Evolutionary conservation across 163 green algal genomes (phyloP).

Genomic region (Scenedesmus sp.): DNA sequence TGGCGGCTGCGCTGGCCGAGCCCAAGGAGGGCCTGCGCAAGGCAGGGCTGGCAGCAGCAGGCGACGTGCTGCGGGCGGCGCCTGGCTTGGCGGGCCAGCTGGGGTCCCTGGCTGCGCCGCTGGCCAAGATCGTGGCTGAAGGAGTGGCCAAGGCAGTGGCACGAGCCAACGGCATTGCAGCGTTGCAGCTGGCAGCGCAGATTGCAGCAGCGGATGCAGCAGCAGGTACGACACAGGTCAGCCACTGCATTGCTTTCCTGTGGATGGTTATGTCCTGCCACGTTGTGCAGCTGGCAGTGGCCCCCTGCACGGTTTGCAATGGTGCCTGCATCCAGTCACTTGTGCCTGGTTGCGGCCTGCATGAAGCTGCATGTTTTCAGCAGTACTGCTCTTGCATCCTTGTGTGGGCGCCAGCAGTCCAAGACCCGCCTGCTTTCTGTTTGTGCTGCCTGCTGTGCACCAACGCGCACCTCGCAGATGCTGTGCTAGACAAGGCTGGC

Average conservation of each 20-base stretch:
- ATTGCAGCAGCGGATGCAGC: conserved; percentile 55
- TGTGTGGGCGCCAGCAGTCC: not conserved
- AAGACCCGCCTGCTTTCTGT: not conserved
- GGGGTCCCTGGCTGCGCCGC: conserved; percentile 36
- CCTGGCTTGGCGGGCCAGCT: conserved; percentile 4
- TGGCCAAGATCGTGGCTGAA: conserved; percentile 73
- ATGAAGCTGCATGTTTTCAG: not conserved
- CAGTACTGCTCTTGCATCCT: not conserved
- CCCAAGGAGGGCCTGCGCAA: conserved; percentile 69
- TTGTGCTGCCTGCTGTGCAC: not conserved
- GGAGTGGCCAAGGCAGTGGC: conserved; percentile 73
- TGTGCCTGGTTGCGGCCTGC: not conserved
- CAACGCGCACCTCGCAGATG: not conserved
- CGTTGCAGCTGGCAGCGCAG: conserved; percentile 65
- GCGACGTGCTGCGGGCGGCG: conserved; percentile 35
- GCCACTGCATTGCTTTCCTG: not conserved
- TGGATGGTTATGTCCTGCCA: no score
- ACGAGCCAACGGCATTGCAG: conserved; percentile 73
- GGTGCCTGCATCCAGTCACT: not conserved
- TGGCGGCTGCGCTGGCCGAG: conserved; percentile 55
- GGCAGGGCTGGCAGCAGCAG: conserved; percentile 57
- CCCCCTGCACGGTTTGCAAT: not conserved
- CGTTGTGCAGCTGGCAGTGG: not conserved
- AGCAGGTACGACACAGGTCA: conserved; percentile 34
- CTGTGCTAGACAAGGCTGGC: conserved; percentile 54